Evolutionary conservation across 163 green algal genomes (phyloP), one percentile per base, ranked within the genome.

Genomic region (Prototheca stagnorum): DNA sequence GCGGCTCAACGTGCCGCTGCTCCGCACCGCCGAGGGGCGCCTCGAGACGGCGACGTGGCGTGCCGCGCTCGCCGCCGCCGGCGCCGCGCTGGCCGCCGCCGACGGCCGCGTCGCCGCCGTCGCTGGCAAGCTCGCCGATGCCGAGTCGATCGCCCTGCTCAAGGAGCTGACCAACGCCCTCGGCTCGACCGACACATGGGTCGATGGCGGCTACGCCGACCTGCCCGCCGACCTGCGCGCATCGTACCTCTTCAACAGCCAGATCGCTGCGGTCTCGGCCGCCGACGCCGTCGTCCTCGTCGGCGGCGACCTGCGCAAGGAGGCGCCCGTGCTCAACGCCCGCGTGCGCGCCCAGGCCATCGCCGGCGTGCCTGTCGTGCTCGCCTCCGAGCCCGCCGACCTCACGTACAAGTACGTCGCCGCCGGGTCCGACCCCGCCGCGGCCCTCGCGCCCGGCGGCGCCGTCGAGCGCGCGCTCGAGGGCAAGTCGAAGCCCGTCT

Each of bases 121-220:
- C 19, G 84, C 75, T 1, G 90, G 90, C 54, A 91, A 86, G 72
- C 78, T 98, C 35, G 72, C 84, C 0, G 90, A 99, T 47, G 84
- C 78, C 2, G 90, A 99, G 76, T 73, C 70, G 40, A 84, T 98
- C 64, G 59, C 93, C 20, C 68, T 78, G 19, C 55, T 82, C 8
- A 95, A 95, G 78, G 90, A 99, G 70, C 63, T 99, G 39, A 62
- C 93, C 42, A 88, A 91, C 61, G 35, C 62, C 12, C 71, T 98
- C 47, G 91, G 88, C 44, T 79, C 64, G 44, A 68, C 71, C 52
- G 82, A 88, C 65, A 44, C 81, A 22, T 15, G 47, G 42, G 46
- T 49, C 33, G 57, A 45, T 44, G 1, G 16, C 34, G 34, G 5
- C 17, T 25, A 12, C n/a, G 20, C 35, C 17, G 71, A 79, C 35